These are phyloP conservation scores for Aspergillus awamori DNA, from an alignment of 2,329 filamentous ascomycete species.

Conservation along the genomic window DNA sequence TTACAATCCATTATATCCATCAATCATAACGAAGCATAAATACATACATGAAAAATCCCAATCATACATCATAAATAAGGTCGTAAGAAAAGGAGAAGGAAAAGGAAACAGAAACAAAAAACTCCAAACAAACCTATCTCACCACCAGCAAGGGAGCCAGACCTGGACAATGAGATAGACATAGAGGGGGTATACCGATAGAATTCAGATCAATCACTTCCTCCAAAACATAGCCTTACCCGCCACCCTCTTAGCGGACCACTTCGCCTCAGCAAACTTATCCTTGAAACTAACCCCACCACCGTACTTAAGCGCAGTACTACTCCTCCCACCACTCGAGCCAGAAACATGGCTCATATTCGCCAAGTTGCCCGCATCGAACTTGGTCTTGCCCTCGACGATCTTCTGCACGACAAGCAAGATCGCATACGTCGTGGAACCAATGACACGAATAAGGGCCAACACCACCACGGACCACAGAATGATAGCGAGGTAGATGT, in stretches of 20 bases:
- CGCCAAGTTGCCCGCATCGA: constrained; percentile 41
- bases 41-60: constrained; percentile 11
- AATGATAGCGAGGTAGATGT: constrained; percentile 90
- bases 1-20: constrained; percentile 19
- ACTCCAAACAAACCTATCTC: neutral
- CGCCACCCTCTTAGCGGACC: constrained; percentile 36
- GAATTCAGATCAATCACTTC: constrained; percentile 25
- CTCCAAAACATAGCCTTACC: constrained; percentile 46
- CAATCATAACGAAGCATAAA: constrained; percentile 13
- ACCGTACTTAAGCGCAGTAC: constrained; percentile 31
- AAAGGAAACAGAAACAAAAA: constrained; percentile 8
- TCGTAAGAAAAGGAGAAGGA: constrained; percentile 12
- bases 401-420: constrained; percentile 82
- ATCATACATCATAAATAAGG: constrained; percentile 12
- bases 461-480: constrained; percentile 87
- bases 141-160: neutral
- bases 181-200: too few species aligned
- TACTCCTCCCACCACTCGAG: constrained; percentile 23
- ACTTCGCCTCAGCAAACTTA: constrained; percentile 39
- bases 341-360: constrained; percentile 25
- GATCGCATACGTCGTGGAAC: constrained; percentile 77
- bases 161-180: neutral
- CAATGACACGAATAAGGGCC: constrained; percentile 84
- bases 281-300: constrained; percentile 40
- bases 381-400: constrained; percentile 80